These are phyloP conservation scores for Phytophthora hibernalis DNA, from an alignment of 352 stramenopile genomes.

Conservation along the genomic window DNA sequence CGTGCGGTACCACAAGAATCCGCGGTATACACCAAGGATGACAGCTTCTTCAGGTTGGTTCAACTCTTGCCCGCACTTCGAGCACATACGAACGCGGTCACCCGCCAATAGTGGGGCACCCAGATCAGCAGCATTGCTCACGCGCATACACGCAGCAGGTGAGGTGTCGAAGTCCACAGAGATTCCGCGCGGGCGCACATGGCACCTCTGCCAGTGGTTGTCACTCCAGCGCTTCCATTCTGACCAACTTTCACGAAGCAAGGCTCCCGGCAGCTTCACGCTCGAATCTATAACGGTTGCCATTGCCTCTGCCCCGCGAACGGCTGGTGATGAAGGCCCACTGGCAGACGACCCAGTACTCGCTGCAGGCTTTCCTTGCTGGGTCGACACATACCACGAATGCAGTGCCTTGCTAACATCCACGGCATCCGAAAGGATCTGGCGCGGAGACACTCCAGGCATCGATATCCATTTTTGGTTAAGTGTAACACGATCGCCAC, in stretches of 20 bases:
- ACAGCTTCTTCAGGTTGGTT: slow-evolving; percentile 97
- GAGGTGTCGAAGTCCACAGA: slow-evolving; percentile 95
- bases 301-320: not conserved
- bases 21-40: slow-evolving; percentile 94
- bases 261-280: slow-evolving; percentile 58
- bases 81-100: slow-evolving; percentile 94
- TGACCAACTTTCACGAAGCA: slow-evolving; percentile 79
- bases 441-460: slow-evolving; percentile 73
- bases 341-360: slow-evolving; percentile 14
- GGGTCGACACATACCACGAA: slow-evolving; percentile 74
- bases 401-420: slow-evolving; percentile 92
- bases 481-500: slow-evolving; percentile 95
- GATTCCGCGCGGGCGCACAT: slow-evolving; percentile 86
- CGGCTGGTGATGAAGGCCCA: slow-evolving; percentile 7
- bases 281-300: slow-evolving; percentile 4
- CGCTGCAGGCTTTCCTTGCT: slow-evolving; percentile 39
- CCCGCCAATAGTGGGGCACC: slow-evolving; percentile 91
- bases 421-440: slow-evolving; percentile 87
- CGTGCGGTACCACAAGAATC: slow-evolving; percentile 95
- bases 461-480: slow-evolving; percentile 95
- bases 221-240: slow-evolving; percentile 89
- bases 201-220: slow-evolving; percentile 84
- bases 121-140: slow-evolving; percentile 92
- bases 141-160: slow-evolving; percentile 85
- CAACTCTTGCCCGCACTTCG: slow-evolving; percentile 94